Conservation (phyloP, 352 stramenopile species). For the Peronospora tabacina region DNA sequence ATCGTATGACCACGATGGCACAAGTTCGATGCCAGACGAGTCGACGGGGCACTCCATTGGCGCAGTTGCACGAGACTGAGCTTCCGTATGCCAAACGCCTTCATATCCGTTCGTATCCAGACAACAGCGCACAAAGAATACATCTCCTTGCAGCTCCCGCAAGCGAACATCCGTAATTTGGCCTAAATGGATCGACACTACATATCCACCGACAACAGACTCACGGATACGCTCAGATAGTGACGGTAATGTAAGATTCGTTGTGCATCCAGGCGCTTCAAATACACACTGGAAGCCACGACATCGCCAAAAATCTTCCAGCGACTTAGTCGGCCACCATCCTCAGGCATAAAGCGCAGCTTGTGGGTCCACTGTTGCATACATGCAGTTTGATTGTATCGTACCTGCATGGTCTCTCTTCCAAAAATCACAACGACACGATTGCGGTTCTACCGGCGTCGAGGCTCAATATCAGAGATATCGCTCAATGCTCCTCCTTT, state of each 20-base stretch:
- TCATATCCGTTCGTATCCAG: slow-evolving; percentile 81
- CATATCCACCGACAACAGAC: slow-evolving; percentile 74
- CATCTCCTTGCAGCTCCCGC: slow-evolving; percentile 47
- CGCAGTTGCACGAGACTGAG: slow-evolving; percentile 47
- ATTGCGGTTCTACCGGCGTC: slow-evolving; percentile 24
- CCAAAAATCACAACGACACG: slow-evolving; percentile 65
- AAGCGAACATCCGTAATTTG: slow-evolving; percentile 60
- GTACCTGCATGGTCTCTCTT: slow-evolving; percentile 77
- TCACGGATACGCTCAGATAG: slow-evolving; percentile 77
- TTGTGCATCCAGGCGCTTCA: slow-evolving; percentile 62
- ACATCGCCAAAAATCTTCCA: slow-evolving; percentile 86
- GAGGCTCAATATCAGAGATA: slow-evolving; percentile 16
- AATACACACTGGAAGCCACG: slow-evolving; percentile 84
- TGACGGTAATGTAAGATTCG: slow-evolving; percentile 74
- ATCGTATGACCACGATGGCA: slow-evolving; percentile 46
- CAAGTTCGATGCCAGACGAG: slow-evolving; percentile 11
- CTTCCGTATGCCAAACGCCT: slow-evolving; percentile 77
- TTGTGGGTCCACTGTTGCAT: slow-evolving; percentile 86
- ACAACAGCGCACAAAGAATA: slow-evolving; percentile 78
- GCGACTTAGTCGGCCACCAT: slow-evolving; percentile 37
- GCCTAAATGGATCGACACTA: slow-evolving; percentile 63
- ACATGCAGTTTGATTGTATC: slow-evolving; percentile 73
- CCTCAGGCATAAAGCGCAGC: slow-evolving; percentile 61
- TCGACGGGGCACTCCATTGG: slow-evolving; percentile 30
- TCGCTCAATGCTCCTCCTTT: slow-evolving; percentile 23